These are phyloP conservation scores for Cyberlindnera bimundalis DNA, from an alignment of 805 yeast genomes.

Conservation along the genomic window DNA sequence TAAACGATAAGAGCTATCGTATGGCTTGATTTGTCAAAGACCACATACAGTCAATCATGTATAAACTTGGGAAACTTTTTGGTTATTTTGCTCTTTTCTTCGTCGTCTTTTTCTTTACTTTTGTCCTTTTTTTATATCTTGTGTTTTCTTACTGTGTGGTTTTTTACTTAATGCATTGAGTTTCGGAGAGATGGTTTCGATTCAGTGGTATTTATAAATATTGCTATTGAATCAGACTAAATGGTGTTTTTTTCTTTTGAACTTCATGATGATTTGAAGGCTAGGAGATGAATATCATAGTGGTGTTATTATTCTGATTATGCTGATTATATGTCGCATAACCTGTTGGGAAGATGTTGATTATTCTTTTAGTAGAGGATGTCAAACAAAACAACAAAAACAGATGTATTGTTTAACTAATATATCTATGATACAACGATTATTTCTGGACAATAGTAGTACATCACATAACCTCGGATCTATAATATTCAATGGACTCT, in stretches of 20 bases:
- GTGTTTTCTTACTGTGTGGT: slow-evolving; percentile 11
- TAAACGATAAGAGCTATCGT: too few species aligned
- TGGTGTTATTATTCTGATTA: not conserved
- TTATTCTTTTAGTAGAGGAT: not conserved
- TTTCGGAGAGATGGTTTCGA: slow-evolving; percentile 3
- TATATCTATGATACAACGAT: slow-evolving; percentile 21
- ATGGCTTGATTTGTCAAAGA: not conserved
- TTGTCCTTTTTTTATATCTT: slow-evolving; percentile 2
- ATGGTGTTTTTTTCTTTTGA: not conserved
- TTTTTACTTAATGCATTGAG: slow-evolving; percentile 14
- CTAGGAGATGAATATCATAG: not conserved
- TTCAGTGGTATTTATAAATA: not conserved
- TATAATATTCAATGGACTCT: too few species aligned
- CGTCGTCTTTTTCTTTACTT: slow-evolving; percentile 1
- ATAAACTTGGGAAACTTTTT: slow-evolving; percentile 11
- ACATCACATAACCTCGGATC: too few species aligned
- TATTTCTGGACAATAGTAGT: not conserved
- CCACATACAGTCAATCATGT: not conserved
- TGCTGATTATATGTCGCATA: not conserved
- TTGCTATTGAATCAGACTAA: not conserved
- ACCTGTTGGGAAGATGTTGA: slow-evolving; percentile 2
- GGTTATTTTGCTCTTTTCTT: slow-evolving; percentile 6
- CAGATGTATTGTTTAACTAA: slow-evolving; percentile 12
- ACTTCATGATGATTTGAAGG: slow-evolving; percentile 4
- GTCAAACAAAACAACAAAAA: slow-evolving; percentile 8